Conservation (phyloP, 2,329 filamentous ascomycete species). For the Eutypa lata region DNA sequence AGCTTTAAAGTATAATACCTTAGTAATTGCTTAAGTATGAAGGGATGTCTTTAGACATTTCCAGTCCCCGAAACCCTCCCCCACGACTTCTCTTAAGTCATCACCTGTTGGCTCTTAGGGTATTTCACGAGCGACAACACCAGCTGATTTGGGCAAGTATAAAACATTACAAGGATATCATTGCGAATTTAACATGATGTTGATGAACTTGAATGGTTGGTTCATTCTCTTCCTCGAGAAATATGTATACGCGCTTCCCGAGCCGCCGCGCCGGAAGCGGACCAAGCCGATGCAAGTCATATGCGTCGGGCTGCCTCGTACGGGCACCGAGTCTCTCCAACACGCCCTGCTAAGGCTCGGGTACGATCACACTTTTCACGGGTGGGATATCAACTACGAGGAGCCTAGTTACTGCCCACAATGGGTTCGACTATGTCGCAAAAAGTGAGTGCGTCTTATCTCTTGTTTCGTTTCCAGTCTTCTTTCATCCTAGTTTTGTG, state of each 20-base stretch:
- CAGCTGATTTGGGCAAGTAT: no score
- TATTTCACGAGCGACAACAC: no score
- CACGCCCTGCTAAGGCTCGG: slow-evolving; percentile 27
- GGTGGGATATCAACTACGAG: slow-evolving; percentile 32
- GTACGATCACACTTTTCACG: slow-evolving; percentile 35
- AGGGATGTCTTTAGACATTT: no score
- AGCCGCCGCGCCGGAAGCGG: slow-evolving; percentile 21
- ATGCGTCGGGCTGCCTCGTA: slow-evolving; percentile 30
- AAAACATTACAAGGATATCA: no score
- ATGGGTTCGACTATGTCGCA: slow-evolving; percentile 23
- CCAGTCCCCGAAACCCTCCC: no score
- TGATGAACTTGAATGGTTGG: slow-evolving; percentile 7
- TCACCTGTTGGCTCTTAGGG: no score
- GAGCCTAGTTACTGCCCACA: slow-evolving; percentile 15
- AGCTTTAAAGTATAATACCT: no score
- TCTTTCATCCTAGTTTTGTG: neutral
- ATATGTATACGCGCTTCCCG: slow-evolving; percentile 17
- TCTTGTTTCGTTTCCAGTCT: neutral
- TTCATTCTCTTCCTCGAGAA: slow-evolving; percentile 14
- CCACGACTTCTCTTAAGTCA: no score
- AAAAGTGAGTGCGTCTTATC: slow-evolving; percentile 24
- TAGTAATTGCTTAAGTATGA: no score
- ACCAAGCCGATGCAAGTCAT: slow-evolving; percentile 33
- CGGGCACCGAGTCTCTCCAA: slow-evolving; percentile 33
- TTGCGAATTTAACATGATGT: no score